Base-by-base conservation (phyloP, 345 rosid genomes). In the Eucalyptus erythrocorys region DNA sequence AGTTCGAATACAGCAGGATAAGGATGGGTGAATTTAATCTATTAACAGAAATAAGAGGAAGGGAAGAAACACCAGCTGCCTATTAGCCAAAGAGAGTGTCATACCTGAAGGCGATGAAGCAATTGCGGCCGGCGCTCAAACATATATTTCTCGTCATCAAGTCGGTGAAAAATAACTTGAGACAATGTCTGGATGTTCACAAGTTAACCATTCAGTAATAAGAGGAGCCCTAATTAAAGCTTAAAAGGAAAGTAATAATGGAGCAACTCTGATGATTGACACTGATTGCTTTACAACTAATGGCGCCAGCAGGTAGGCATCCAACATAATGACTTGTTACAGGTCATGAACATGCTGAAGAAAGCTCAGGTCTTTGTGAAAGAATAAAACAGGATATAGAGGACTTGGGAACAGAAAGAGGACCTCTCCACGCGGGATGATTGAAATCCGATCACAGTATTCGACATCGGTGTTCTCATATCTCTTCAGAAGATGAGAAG, bases 101-200 rank as follows among this genome's bases (percentile, higher is more conserved):
- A 89, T 66, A 96, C 99, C 97, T 96, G 99, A 90, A 97, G 99
- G 68, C 98, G 99, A 91, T 96, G 99, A 91, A 97, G 94, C 89
- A 96, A 92, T 87, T 96, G 99, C 68, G 99, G 97, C 85, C 93
- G 95, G 34, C 98, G 96, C 92, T 97, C 99, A 92, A 96, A 96
- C 95, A 94, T 94, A 90, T 95, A 97, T 88, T 96, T 93, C 88
- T 97, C 98, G 86, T 97, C 99, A 88, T 96, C 97, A 88, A 97
- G 97, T 76, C 99, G 94, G 90, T 95, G 93, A 91, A 97, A 97
- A 48, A 96, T 94, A 89, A 97, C 92, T 93, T 97, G 99, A 43
- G 98, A 96, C 89, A 95, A 90, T 76, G 97, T 95, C 95, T 96
- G 94, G 93, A 91, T 3, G 84, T 47, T 57, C 80, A 32, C 85